Evolutionary conservation across 2,329 filamentous ascomycete species (phyloP), one percentile per base, ranked within the genome.

Genomic region (Hypoxylon sp.): DNA sequence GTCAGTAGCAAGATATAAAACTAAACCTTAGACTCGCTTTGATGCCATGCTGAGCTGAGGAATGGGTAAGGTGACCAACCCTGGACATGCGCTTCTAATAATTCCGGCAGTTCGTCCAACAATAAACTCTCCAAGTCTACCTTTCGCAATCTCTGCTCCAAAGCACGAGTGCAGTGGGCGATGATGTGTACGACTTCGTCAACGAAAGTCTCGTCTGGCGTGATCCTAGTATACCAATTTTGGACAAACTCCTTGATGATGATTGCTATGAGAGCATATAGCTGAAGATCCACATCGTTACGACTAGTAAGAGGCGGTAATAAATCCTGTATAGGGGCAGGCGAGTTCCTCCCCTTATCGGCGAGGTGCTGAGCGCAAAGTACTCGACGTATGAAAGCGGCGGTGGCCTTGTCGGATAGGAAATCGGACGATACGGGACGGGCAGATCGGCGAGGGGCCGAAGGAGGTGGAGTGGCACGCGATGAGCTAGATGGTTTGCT

Each of bases 211-310:
- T 92, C 89, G 72, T 99, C 93, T 3, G 91, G 84, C 1, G 93
- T 97, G 70, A 99, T 94, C 70, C 88, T 93, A 59, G 79, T 80
- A 75, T 99, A 99, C 94, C 94, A 99, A 21, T 84, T 86, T 70
- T 94, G 87, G 26, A 99, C 89, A 69, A 91, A 96, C 59, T 97
- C 91, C 65, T 89, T 86, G 63, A 97, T 79, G 55, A 97, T 85
- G 51, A 97, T 88, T 42, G 94, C 89, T 54, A 99, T 86, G 53
- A 97, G 82, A 19, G 90, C 93, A 69, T 97, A 99, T 3, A 99
- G 81, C 73, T 99, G 89, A 48, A 95, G 76, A 71, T 99, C 94
- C 52, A 97, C 84, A 63, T 95, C 91, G 70, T 96, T 96, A 41
- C 91, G 91, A 75, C 91, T 96, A 37, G 93, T 97, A 66, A 99